A percentile compares a stretch with the other conserved stretches of the same genome.
Conservation (phyloP, 139 green algal genomes). For the Coelastrella sp. region DNA sequence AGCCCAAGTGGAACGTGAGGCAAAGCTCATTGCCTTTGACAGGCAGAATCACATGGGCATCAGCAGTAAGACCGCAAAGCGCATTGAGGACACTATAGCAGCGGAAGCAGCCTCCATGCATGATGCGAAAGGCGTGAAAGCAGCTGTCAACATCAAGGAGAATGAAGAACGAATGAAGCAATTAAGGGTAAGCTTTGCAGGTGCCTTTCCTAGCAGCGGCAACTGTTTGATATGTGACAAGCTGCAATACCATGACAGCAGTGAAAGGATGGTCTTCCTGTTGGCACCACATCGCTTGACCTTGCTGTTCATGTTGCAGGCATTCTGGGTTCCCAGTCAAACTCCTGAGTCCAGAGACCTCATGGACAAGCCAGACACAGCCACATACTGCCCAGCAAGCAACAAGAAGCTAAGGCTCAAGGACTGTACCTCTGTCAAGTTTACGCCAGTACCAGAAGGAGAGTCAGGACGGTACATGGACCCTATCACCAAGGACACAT, state of each 20-base stretch:
- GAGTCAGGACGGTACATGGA: slow-evolving; percentile 79
- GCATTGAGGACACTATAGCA: slow-evolving; percentile 61
- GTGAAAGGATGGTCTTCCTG: too few species aligned
- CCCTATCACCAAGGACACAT: slow-evolving; percentile 87
- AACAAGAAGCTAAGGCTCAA: slow-evolving; percentile 89
- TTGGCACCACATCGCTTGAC: not conserved
- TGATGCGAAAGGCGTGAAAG: slow-evolving; percentile 61
- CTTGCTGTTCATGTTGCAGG: slow-evolving; percentile 44
- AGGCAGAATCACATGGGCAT: slow-evolving; percentile 87
- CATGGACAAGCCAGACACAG: slow-evolving; percentile 78
- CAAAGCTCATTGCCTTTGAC: slow-evolving; percentile 88
- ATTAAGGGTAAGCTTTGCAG: slow-evolving; percentile 56
- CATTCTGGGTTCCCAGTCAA: slow-evolving; percentile 87
- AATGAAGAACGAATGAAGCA: slow-evolving; percentile 81
- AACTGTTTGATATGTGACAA: not conserved
- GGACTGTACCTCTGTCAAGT: slow-evolving; percentile 74
- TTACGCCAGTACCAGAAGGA: slow-evolving; percentile 64
- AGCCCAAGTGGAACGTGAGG: slow-evolving; percentile 69
- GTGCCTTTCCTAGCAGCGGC: not conserved
- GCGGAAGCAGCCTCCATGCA: slow-evolving; percentile 64
- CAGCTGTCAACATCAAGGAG: slow-evolving; percentile 74
- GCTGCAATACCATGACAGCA: too few species aligned
- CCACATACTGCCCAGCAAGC: slow-evolving; percentile 84
- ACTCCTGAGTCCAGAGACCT: slow-evolving; percentile 57
- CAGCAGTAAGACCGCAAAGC: slow-evolving; percentile 58